Base-by-base conservation (phyloP, 2,329 filamentous ascomycete genomes). In the Gnomoniopsis sp. region DNA sequence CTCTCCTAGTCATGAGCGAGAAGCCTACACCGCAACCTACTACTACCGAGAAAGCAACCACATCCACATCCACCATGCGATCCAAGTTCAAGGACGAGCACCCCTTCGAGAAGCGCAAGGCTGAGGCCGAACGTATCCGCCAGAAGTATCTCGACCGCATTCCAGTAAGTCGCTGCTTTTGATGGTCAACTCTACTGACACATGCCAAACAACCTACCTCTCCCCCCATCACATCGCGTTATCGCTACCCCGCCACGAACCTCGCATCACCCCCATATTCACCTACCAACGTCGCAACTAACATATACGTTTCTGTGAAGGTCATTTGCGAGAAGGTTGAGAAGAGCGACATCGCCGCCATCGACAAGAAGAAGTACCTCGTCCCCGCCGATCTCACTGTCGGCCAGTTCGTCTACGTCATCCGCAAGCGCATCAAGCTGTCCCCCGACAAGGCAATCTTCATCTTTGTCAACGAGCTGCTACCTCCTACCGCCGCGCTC, bases 41-140 rank as follows among this genome's bases (percentile, higher is more conserved):
- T 55, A 57, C 48, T 60, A 61, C 53, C 48, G 60, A 62, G 19
- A 23, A 23, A 11, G 6, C 19, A 14, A 33, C 57, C 22, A 55
- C 52, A 7, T 47, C 74, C 74, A 23, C 21, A 73, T 72, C 72
- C 83, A 91, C 72, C 67, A 97, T 97, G 92, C 90, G 93, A 75
- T 96, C 91, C 84, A 98, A 98, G 87, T 99, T 99, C 80, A 99
- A 99, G 92, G 95, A 99, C 88, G 95, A 98, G 87, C 95, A 98
- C 78, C 92, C 91, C 70, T 98, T 98, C 76, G 95, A 98, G 89
- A 99, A 99, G 91, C 92, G 95, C 82, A 97, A 98, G 91, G 95
- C 95, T 66, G 95, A 99, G 82, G 95, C 95, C 74, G 95, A 99
- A 84, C 93, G 95, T 77, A 97, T 97, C 76, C 92, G 95, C 68